Percentiles rank a stretch among this genome's conserved stretches.
phyloP scores from a whole-genome alignment of 2,329 filamentous ascomycete species.

The Diaporthe sp. region DNA sequence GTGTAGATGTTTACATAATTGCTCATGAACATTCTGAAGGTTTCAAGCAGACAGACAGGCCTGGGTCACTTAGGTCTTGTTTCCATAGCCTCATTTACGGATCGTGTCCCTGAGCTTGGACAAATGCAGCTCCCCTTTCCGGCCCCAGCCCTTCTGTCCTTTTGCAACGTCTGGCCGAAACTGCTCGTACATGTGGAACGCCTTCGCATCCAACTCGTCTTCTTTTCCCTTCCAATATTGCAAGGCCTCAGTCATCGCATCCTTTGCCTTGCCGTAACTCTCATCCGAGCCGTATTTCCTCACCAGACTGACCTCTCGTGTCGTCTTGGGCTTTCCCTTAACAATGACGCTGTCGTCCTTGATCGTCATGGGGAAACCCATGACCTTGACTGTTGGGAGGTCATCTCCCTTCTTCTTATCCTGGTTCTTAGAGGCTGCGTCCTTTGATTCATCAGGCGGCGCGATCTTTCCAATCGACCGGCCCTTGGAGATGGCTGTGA shows the following conservation, averaged over 20 bases:
- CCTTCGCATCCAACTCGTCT: constrained; percentile 36
- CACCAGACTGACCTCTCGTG: constrained; percentile 34
- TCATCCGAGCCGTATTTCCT: constrained; percentile 35
- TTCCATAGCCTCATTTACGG: neutral
- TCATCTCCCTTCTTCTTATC: neutral
- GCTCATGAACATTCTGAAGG: neutral
- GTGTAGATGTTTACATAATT: neutral
- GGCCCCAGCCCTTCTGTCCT: constrained; percentile 39
- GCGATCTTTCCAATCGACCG: constrained; percentile 39
- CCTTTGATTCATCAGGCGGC: constrained; percentile 21
- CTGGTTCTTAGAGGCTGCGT: neutral
- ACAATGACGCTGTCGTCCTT: constrained; percentile 37
- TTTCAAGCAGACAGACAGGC: neutral
- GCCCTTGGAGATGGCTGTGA: constrained; percentile 41
- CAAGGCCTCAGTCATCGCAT: constrained; percentile 27
- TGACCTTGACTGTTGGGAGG: constrained; percentile 28
- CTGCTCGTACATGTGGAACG: constrained; percentile 41
- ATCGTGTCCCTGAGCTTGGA: constrained; percentile 31
- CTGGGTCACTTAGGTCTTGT: neutral
- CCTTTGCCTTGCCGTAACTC: constrained; percentile 10
- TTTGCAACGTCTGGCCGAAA: constrained; percentile 39
- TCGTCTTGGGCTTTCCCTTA: constrained; percentile 35
- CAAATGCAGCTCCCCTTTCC: constrained; percentile 37
- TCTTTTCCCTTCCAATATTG: constrained; percentile 35
- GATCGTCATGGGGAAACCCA: constrained; percentile 39